A percentile compares a stretch with the other conserved stretches of the same genome.
phyloP scores from a whole-genome alignment of 1,139 yeast species.

The Kazachstania sp. region DNA sequence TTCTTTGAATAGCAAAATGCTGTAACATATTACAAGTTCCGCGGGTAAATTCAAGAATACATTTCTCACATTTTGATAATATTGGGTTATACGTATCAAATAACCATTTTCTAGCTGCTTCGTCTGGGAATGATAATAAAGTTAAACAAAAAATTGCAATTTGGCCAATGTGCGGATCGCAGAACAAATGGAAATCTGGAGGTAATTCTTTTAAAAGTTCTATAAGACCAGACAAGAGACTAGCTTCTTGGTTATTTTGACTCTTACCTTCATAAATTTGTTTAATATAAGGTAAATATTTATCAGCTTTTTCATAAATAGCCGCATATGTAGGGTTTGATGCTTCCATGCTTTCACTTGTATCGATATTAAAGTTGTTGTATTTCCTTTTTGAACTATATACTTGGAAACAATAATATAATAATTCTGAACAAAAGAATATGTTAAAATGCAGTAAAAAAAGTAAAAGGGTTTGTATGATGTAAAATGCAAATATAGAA shows the following conservation, averaged over 20 bases:
- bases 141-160: conserved; percentile 48
- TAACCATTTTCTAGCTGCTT: conserved; percentile 38
- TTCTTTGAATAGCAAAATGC: conserved; percentile 44
- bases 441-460: neutral
- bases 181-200: conserved; percentile 42
- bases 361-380: too few relatives aligned
- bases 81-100: conserved; percentile 36
- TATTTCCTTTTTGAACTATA: neutral
- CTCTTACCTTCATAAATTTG: conserved; percentile 24
- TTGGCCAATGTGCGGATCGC: conserved; percentile 42
- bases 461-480: neutral
- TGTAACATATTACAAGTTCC: conserved; percentile 46
- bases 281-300: conserved; percentile 20
- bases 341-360: neutral
- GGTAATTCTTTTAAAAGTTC: conserved; percentile 23
- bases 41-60: conserved; percentile 44
- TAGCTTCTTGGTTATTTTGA: conserved; percentile 23
- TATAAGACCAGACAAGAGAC: conserved; percentile 25
- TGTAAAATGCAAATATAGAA: too few relatives aligned
- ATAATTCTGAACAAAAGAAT: neutral
- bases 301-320: conserved; percentile 14
- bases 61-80: conserved; percentile 42
- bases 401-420: neutral
- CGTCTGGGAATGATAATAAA: conserved; percentile 50
- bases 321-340: conserved; percentile 3